Conservation (phyloP, 164 flowering plant genomes). For the Berberis thunbergii region DNA sequence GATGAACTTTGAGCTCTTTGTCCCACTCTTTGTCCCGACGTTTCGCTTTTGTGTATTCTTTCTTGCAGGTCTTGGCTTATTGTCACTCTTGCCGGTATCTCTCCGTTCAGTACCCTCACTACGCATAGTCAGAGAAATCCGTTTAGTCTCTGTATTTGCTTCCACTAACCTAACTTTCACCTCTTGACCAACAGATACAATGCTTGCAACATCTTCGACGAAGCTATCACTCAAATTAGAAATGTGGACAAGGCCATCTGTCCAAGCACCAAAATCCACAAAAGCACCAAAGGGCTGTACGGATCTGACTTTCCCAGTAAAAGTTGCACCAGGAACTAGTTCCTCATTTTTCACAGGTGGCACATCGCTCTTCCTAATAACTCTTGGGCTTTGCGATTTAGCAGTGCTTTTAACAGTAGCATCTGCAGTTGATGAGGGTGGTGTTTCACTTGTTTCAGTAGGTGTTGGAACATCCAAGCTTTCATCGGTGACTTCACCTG, state of each 20-base stretch:
- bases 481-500: conserved; percentile 22
- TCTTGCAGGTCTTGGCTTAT: conserved; percentile 39
- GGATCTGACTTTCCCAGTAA: conserved; percentile 86
- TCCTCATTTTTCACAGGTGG: conserved; percentile 90
- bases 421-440: conserved; percentile 21
- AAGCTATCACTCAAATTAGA: conserved; percentile 73
- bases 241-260: conserved; percentile 94
- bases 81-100: conserved; percentile 1
- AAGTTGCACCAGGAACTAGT: conserved; percentile 72
- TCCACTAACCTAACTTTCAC: conserved; percentile 84
- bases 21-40: conserved; percentile 21
- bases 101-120: conserved; percentile 29
- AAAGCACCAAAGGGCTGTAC: conserved; percentile 98
- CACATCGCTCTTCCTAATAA: conserved; percentile 74
- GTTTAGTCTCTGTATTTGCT: conserved; percentile 53
- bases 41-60: conserved; percentile 11
- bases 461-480: conserved; percentile 22
- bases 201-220: conserved; percentile 73
- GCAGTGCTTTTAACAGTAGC: conserved; percentile 8
- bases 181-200: conserved; percentile 91
- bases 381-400: conserved; percentile 43
- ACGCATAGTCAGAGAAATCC: conserved; percentile 86
- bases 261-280: conserved; percentile 93
- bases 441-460: conserved; percentile 30
- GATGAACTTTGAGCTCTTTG: conserved; percentile 59